Percentiles rank a stretch among this genome's conserved stretches.
Evolutionary conservation across 2,329 filamentous ascomycete genomes (phyloP).

Genomic region (Endoconidiophora polonica): DNA sequence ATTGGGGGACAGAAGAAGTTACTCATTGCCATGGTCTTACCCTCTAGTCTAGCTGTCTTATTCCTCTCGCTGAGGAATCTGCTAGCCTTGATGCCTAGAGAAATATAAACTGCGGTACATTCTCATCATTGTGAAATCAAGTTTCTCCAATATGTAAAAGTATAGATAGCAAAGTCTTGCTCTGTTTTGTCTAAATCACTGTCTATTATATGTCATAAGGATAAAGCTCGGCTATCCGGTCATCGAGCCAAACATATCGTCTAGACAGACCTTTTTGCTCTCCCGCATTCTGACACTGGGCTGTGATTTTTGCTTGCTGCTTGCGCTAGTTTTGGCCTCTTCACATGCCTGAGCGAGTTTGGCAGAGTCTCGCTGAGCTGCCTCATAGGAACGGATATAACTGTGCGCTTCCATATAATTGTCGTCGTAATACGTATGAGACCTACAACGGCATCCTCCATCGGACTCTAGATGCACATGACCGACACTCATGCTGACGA

Average conservation of each 20-base stretch:
- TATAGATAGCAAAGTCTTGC: no score
- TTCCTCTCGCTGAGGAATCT: slow-evolving; percentile 1
- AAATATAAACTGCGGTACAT: slow-evolving; percentile 22
- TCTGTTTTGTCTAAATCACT: no score
- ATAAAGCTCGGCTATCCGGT: neutral
- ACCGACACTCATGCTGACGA: slow-evolving; percentile 1
- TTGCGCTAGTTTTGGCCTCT: no score
- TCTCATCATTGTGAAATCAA: neutral
- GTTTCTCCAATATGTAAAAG: no score
- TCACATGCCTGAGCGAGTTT: no score
- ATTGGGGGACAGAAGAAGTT: slow-evolving; percentile 45
- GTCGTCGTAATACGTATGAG: no score
- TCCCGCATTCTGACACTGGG: neutral
- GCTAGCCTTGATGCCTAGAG: slow-evolving; percentile 17
- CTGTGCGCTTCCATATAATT: no score
- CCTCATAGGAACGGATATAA: no score
- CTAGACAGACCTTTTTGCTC: slow-evolving; percentile 21
- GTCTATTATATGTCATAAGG: no score
- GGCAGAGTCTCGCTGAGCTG: no score
- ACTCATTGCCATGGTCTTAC: slow-evolving; percentile 24
- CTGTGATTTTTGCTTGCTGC: no score
- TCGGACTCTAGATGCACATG: neutral
- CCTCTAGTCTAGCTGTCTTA: slow-evolving; percentile 26
- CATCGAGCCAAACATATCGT: slow-evolving; percentile 17
- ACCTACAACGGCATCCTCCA: no score